Percentiles rank a stretch among this genome's conserved stretches.
Evolutionary conservation across 2,329 filamentous ascomycete genomes (phyloP).

Genomic region (Ustilaginoidea virens): DNA sequence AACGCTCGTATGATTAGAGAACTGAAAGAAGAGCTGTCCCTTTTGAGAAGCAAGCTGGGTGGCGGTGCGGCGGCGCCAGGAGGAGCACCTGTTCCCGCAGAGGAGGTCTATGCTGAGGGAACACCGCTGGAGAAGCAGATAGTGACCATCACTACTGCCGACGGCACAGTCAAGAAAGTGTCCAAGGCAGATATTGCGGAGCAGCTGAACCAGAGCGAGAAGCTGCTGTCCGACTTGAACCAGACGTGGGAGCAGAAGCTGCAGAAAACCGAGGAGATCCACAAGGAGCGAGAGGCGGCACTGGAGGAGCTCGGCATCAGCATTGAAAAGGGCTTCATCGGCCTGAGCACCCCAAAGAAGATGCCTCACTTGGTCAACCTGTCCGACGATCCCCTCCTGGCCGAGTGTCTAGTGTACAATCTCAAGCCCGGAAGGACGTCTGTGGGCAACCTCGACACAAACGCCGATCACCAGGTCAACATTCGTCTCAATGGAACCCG

Average conservation of each 20-base stretch:
- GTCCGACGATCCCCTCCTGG: slow-evolving; percentile 83
- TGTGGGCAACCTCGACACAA: slow-evolving; percentile 85
- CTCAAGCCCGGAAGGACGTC: slow-evolving; percentile 89
- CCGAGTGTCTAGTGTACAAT: slow-evolving; percentile 95
- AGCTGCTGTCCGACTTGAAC: slow-evolving; percentile 87
- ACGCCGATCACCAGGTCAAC: slow-evolving; percentile 59
- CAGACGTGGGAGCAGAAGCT: slow-evolving; percentile 98
- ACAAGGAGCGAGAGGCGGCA: slow-evolving; percentile 90
- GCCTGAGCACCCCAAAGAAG: slow-evolving; percentile 90
- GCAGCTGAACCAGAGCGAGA: slow-evolving; percentile 90
- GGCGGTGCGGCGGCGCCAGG: slow-evolving; percentile 33
- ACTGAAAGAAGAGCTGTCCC: slow-evolving; percentile 81
- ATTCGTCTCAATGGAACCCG: slow-evolving; percentile 88
- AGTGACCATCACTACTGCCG: slow-evolving; percentile 76
- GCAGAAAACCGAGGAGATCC: slow-evolving; percentile 86
- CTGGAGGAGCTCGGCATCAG: slow-evolving; percentile 95
- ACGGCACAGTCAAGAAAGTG: slow-evolving; percentile 83
- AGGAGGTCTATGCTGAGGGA: slow-evolving; percentile 80
- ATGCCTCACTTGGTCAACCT: slow-evolving; percentile 98
- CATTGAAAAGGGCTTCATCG: slow-evolving; percentile 96
- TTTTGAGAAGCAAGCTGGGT: slow-evolving; percentile 74
- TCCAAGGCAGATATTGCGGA: slow-evolving; percentile 97
- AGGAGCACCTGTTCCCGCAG: slow-evolving; percentile 37
- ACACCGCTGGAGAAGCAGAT: slow-evolving; percentile 93
- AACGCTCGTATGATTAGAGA: slow-evolving; percentile 98